Base-by-base conservation (phyloP, 2,329 filamentous ascomycete genomes). In the Cercospora sojina region DNA sequence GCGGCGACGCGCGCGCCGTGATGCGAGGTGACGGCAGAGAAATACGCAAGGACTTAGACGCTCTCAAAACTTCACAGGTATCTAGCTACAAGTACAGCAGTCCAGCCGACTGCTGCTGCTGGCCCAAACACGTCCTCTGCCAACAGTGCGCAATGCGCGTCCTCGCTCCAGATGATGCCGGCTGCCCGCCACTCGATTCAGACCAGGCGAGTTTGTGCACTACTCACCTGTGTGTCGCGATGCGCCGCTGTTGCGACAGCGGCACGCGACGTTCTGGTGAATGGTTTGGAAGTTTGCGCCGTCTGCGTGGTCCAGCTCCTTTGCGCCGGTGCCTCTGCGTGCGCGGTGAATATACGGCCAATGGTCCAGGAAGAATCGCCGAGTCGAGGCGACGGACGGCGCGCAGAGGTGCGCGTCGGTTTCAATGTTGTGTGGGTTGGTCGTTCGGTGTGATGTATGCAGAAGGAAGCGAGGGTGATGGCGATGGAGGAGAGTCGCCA, bases 11-110 rank as follows among this genome's bases (percentile, higher is more conserved):
- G 43, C 47, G 61, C 53, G 53, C 67, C 49, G 60, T 49, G 56
- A 51, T 51, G 57, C 32, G 67, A 49, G 55, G 62, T 20, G 51
- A 68, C 43, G 31, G 67, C 38, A 43, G 25, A 53, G 59, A 64
- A 31, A 67, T 61, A 63, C 68, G 41, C 38, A 58, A 38, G 67
- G 57, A 67, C 23, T 53, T 59, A 66, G 57, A 64, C 64, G 67
- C 69, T 70, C 67, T 68, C 66, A 69, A 64, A 47, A 69, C 62
- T 69, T 71, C 69, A 71, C 69, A 63, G 43, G 65, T 56, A 71
- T 70, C 68, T 71, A 71, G 66, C 63, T 68, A 66, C 57, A 38
- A 43, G 47, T 41, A 55, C 25, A 58, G 43, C 47, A 56, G 29
- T 56, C 51, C 25, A 25, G 16, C 60, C n/a, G 5, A 38, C 53